phyloP scores from a whole-genome alignment of 129 eudicot genomes.

The Escallonia herrerae region DNA sequence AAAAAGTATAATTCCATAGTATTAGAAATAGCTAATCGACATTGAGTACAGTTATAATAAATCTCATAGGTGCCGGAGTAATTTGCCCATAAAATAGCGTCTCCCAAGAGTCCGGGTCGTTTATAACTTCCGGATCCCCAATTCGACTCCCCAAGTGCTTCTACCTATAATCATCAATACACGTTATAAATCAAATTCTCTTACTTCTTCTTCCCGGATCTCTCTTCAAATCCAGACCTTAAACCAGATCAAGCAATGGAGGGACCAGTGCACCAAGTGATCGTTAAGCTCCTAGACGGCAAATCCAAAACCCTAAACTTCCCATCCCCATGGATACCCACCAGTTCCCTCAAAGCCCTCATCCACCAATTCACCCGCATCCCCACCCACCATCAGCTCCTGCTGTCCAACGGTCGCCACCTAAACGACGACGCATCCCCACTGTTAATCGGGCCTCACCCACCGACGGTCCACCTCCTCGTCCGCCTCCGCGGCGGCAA shows the following conservation, averaged over 20 bases:
- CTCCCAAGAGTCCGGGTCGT: too few species aligned
- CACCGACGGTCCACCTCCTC: slow-evolving; percentile 32
- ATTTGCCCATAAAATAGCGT: too few species aligned
- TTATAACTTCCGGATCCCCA: too few species aligned
- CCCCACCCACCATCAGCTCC: slow-evolving; percentile 47
- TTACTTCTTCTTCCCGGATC: background rate
- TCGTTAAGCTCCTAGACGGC: slow-evolving; percentile 30
- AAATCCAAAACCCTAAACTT: slow-evolving; percentile 12
- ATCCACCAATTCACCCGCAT: slow-evolving; percentile 40
- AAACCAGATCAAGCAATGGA: slow-evolving; percentile 7
- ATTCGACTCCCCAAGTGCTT: too few species aligned
- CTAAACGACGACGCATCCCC: slow-evolving; percentile 29
- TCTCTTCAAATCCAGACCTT: background rate
- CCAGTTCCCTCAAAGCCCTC: background rate
- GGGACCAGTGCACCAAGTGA: slow-evolving; percentile 36
- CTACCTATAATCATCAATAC: too few species aligned
- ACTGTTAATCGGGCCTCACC: slow-evolving; percentile 3
- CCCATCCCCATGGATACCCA: slow-evolving; percentile 3
- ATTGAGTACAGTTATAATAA: too few species aligned
- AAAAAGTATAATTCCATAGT: too few species aligned
- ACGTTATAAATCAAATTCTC: background rate
- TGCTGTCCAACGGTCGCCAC: slow-evolving; percentile 28
- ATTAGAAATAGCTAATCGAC: too few species aligned
- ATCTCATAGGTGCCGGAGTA: too few species aligned
- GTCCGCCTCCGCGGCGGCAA: slow-evolving; percentile 87